Conservation (phyloP, 129 eudicot genomes). For the Scalesia atractyloides region DNA sequence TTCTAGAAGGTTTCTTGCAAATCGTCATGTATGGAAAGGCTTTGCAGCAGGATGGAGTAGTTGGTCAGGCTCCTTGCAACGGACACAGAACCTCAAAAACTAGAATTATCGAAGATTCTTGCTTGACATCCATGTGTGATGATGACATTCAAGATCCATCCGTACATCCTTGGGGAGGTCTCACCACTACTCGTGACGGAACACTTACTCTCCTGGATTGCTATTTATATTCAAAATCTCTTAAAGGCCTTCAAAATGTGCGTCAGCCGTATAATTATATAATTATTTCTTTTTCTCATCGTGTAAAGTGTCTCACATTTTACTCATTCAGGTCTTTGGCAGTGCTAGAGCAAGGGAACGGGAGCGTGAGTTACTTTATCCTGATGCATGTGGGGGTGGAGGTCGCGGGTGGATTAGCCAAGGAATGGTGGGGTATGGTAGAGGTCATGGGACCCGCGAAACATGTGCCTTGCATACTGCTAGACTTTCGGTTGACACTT, state of each 20-base stretch:
- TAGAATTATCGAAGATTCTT: conserved; percentile 43
- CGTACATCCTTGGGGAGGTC: conserved; percentile 99
- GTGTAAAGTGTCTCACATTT: conserved; percentile 14
- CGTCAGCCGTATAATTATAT: conserved; percentile 10
- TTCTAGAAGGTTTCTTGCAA: conserved; percentile 87
- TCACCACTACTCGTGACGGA: conserved; percentile 81
- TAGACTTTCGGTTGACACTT: conserved; percentile 82
- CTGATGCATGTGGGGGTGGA: conserved; percentile 98
- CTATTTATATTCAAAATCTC: conserved; percentile 78
- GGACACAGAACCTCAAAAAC: conserved; percentile 38
- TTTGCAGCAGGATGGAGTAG: conserved; percentile 68
- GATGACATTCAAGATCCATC: conserved; percentile 89
- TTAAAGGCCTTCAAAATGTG: conserved; percentile 90
- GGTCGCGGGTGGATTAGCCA: conserved; percentile 94
- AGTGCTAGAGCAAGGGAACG: conserved; percentile 92
- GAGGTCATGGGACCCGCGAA: conserved; percentile 96
- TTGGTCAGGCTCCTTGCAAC: conserved; percentile 46
- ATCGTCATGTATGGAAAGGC: conserved; percentile 96
- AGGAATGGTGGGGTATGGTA: conserved; percentile 78
- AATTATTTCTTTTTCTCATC: neutral
- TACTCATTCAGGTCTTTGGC: conserved; percentile 72
- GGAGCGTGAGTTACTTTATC: conserved; percentile 84
- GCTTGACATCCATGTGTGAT: conserved; percentile 47
- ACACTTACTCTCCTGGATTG: conserved; percentile 86
- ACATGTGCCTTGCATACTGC: conserved; percentile 96